Conservation (phyloP, 129 eudicot species). For the Flaveria robusta region DNA sequence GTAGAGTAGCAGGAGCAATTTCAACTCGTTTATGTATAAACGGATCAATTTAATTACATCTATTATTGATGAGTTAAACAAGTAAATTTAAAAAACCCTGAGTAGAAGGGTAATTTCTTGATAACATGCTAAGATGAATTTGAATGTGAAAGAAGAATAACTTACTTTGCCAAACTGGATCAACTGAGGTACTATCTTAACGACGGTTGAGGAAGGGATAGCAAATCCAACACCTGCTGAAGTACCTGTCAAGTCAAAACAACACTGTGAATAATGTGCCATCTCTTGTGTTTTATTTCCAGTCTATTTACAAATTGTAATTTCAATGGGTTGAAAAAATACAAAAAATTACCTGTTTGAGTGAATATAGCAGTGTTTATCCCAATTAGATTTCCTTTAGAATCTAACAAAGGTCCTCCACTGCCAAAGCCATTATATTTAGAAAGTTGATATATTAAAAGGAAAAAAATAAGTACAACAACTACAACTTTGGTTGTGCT, state of each 20-base stretch:
- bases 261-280: neutral
- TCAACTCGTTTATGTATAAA: neutral
- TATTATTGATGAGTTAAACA: neutral
- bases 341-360: slow-evolving; percentile 67
- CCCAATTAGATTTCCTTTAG: slow-evolving; percentile 91
- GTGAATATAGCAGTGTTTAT: slow-evolving; percentile 97
- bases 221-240: slow-evolving; percentile 99
- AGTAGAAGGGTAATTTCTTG: neutral
- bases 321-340: slow-evolving; percentile 8
- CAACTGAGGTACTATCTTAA: slow-evolving; percentile 81
- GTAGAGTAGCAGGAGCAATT: neutral
- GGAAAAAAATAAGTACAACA: neutral
- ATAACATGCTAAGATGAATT: slow-evolving; percentile 1
- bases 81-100: neutral
- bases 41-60: neutral
- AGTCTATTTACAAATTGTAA: slow-evolving; percentile 4
- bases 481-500: neutral
- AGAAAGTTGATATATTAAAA: slow-evolving; percentile 11
- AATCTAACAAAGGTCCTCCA: slow-evolving; percentile 95
- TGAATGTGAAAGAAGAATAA: slow-evolving; percentile 3
- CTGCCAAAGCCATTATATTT: slow-evolving; percentile 41
- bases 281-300: neutral
- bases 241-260: slow-evolving; percentile 57
- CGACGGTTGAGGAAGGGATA: slow-evolving; percentile 87
- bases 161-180: slow-evolving; percentile 86